Evolutionary conservation across 768 basidiomycete species (phyloP), one percentile per base, ranked within the genome.

Genomic region (Collybia sp.): DNA sequence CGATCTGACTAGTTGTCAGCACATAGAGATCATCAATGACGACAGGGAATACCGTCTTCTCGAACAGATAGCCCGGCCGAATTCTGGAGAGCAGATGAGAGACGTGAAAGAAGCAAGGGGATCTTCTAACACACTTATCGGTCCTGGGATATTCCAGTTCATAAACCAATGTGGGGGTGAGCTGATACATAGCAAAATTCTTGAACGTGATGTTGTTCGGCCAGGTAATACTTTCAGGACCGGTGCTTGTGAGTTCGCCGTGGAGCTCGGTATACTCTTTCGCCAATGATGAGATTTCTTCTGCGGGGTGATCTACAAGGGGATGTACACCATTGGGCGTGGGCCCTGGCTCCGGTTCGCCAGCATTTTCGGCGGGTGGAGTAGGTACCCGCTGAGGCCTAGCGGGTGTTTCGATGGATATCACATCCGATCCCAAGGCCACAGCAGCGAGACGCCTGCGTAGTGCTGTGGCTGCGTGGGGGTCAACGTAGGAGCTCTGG

Each of bases 141-240:
- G 95, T 97, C 42, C 95, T 71, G 9, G 95, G 95, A 63, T 94
- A 99, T 65, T 97, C 94, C 30, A 98, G 72, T 62, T 98, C 93
- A 58, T 99, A 99, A 6, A 97, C 93, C 36, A 99, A 74, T 0
- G 92, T 92, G 12, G 96, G 96, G 39, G 89, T 83, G 33, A 94
- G 67, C 67, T 90, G 80, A 65, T 94, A 99, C 33, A 85, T 77
- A 20, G 78, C 78, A 59, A 93, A 98, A 63, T 92, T 86, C 57
- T 73, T 78, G 58, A 81, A 76, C 0, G 83, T 85, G 50, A 98
- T 76, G 60, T 93, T 97, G 40, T 83, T 72, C 0, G 94, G 94
- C 81, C 89, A 99, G 13, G 73, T 75, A 33, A 93, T 74, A 43
- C 70, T 67, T 40, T 72, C 62, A 6, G 82, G 77, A 3, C 94